Evolutionary conservation across 2,329 filamentous ascomycete genomes (phyloP).

Genomic region (Hyphodiscus sp.): DNA sequence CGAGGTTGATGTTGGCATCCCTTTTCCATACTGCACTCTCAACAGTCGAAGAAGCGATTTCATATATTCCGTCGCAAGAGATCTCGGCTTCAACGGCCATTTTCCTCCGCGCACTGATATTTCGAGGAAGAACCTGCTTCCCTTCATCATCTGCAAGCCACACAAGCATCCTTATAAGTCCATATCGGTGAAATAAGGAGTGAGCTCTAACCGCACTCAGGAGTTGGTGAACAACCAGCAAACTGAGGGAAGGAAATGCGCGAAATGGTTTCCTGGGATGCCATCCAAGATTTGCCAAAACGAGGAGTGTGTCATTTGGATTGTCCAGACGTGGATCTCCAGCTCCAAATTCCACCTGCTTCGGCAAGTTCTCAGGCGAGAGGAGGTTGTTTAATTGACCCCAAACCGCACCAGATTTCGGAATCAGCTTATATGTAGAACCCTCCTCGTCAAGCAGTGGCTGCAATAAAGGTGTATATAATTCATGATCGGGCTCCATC

Average conservation of each 20-base stretch:
- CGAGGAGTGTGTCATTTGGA: constrained; percentile 67
- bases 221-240: constrained; percentile 56
- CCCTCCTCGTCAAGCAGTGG: constrained; percentile 46
- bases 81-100: constrained; percentile 54
- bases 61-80: constrained; percentile 49
- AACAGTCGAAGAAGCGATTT: constrained; percentile 42
- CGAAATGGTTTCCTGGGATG: constrained; percentile 44
- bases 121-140: constrained; percentile 51
- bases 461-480: constrained; percentile 56
- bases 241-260: constrained; percentile 48
- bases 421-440: constrained; percentile 42
- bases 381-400: constrained; percentile 51
- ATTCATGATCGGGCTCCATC: constrained; percentile 60
- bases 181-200: constrained; percentile 65
- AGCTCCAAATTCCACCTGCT: constrained; percentile 40
- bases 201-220: constrained; percentile 51
- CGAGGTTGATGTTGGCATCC: constrained; percentile 42
- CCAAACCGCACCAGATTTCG: constrained; percentile 54
- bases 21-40: constrained; percentile 29
- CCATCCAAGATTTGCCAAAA: constrained; percentile 60
- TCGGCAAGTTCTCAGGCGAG: constrained; percentile 42
- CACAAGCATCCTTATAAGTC: constrained; percentile 71
- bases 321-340: constrained; percentile 34
- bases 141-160: constrained; percentile 62
- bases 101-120: constrained; percentile 48